Evolutionary conservation across 2,329 filamentous ascomycete genomes (phyloP).

Genomic region (Neonectria faginata): DNA sequence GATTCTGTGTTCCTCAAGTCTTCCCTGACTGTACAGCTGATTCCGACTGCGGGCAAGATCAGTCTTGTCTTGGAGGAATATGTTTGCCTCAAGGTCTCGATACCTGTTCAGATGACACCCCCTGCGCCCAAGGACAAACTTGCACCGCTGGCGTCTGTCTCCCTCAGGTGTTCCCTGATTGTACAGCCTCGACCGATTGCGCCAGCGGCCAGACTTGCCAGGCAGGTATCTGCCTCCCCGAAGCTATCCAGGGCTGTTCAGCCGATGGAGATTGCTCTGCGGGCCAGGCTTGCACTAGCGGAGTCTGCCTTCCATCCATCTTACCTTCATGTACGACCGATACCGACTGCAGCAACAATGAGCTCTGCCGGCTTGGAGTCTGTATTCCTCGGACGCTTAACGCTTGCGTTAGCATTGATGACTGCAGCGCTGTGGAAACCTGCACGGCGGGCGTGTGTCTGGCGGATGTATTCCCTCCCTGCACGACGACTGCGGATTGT

Average conservation of each 20-base stretch:
- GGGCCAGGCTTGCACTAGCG: not conserved
- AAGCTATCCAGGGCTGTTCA: not conserved
- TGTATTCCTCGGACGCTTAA: conserved; percentile 11
- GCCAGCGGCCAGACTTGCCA: conserved; percentile 7
- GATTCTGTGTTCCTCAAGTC: conserved; percentile 4
- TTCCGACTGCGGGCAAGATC: not conserved
- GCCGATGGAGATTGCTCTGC: not conserved
- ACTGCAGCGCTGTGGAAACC: not conserved
- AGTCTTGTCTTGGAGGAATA: conserved; percentile 12
- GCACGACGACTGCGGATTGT: not conserved
- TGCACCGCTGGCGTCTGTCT: conserved; percentile 17
- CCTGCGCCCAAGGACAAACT: conserved; percentile 13
- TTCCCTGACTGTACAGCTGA: conserved; percentile 9
- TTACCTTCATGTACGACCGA: conserved; percentile 6
- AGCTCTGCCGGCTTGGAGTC: conserved; percentile 4
- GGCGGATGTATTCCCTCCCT: conserved; percentile 2
- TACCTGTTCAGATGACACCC: not conserved
- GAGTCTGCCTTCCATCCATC: conserved; percentile 8
- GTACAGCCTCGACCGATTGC: not conserved
- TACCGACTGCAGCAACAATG: not conserved
- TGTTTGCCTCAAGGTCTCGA: conserved; percentile 7
- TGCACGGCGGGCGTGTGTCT: conserved; percentile 19
- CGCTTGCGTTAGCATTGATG: not conserved
- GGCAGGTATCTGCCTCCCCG: conserved; percentile 3
- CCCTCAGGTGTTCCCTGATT: conserved; percentile 4